Conservation (phyloP, 139 green algal genomes). For the Coelastrella sp. region DNA sequence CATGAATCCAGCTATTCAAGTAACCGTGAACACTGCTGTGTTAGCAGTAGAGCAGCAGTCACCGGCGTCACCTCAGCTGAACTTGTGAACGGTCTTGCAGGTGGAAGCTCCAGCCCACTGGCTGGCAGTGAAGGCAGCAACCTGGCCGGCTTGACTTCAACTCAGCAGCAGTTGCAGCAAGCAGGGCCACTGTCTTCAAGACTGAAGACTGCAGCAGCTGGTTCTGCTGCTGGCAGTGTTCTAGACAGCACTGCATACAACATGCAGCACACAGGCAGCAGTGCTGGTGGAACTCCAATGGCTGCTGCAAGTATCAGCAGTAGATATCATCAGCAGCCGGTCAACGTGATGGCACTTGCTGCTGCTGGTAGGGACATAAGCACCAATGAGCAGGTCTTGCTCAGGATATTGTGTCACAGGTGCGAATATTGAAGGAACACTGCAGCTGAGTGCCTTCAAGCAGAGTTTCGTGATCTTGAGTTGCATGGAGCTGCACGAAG, state of each 20-base stretch:
- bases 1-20: too few relatives aligned
- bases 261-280: not conserved
- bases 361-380: slow-evolving; percentile 2
- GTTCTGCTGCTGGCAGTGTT: not conserved
- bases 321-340: not conserved
- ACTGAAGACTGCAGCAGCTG: not conserved
- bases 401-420: slow-evolving; percentile 42
- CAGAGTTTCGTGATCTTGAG: too few relatives aligned
- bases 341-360: not conserved
- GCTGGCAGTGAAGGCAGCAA: not conserved
- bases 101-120: not conserved
- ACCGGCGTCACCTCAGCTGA: not conserved
- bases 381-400: slow-evolving; percentile 10
- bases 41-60: not conserved
- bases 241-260: not conserved
- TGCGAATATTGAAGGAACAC: not conserved
- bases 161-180: not conserved
- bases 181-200: not conserved
- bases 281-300: not conserved
- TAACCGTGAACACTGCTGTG: too few relatives aligned
- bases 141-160: not conserved
- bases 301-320: too few relatives aligned
- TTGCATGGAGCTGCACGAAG: too few relatives aligned
- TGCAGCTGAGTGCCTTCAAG: too few relatives aligned
- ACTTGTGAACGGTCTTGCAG: not conserved